Percentiles rank a stretch among this genome's conserved stretches.
Evolutionary conservation across 2,329 filamentous ascomycete genomes (phyloP).

Genomic region (Dendrostoma leiphaemia): DNA sequence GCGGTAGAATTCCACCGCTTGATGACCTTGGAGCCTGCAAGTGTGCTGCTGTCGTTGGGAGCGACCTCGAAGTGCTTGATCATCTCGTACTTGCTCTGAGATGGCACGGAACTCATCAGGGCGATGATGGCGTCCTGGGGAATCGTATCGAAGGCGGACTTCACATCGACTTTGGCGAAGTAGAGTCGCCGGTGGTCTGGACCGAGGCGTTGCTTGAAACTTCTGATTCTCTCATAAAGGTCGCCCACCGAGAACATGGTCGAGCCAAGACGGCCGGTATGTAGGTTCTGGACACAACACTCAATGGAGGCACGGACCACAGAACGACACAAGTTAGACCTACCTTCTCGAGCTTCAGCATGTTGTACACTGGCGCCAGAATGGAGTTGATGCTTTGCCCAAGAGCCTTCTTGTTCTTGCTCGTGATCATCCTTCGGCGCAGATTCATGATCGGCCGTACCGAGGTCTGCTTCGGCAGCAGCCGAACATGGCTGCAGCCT

Average conservation of each 20-base stretch:
- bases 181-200: slow-evolving; percentile 53
- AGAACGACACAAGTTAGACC: not conserved
- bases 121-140: slow-evolving; percentile 73
- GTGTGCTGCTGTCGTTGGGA: slow-evolving; percentile 34
- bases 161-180: slow-evolving; percentile 91
- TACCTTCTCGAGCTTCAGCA: slow-evolving; percentile 78
- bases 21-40: slow-evolving; percentile 34
- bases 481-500: slow-evolving; percentile 74
- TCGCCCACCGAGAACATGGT: slow-evolving; percentile 80
- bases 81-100: slow-evolving; percentile 64
- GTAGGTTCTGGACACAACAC: slow-evolving; percentile 34
- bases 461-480: slow-evolving; percentile 76
- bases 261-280: slow-evolving; percentile 67
- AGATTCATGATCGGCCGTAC: slow-evolving; percentile 89
- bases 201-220: slow-evolving; percentile 59
- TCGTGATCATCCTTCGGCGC: slow-evolving; percentile 55
- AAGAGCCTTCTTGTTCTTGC: slow-evolving; percentile 52
- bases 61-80: slow-evolving; percentile 73
- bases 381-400: slow-evolving; percentile 65
- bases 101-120: slow-evolving; percentile 59
- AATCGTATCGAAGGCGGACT: slow-evolving; percentile 92
- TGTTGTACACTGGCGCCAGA: slow-evolving; percentile 67
- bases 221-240: slow-evolving; percentile 70
- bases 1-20: slow-evolving; percentile 55
- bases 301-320: not conserved